Conservation (phyloP, 2,329 filamentous ascomycete species). For the Colletotrichum cereale region DNA sequence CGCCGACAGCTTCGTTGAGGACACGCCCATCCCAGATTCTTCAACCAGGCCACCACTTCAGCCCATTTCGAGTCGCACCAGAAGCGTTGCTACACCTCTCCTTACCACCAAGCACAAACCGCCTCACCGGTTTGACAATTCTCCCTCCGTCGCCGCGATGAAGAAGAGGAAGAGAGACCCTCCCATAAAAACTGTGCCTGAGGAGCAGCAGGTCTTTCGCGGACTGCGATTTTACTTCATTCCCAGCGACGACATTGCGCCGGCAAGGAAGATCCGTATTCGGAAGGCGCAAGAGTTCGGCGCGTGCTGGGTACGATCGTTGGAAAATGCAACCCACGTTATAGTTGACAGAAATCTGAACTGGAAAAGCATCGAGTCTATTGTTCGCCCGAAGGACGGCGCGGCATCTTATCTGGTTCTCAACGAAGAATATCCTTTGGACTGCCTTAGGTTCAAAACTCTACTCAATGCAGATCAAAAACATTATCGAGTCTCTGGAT, state of each 20-base stretch:
- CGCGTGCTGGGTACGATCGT: conserved; percentile 75
- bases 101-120: conserved; percentile 41
- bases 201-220: conserved; percentile 69
- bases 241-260: conserved; percentile 81
- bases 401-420: conserved; percentile 63
- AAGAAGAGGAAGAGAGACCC: conserved; percentile 62
- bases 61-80: conserved; percentile 13
- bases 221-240: conserved; percentile 80
- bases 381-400: conserved; percentile 58
- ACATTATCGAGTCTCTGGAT: conserved; percentile 71
- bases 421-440: conserved; percentile 76
- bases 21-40: conserved; percentile 48
- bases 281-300: conserved; percentile 81
- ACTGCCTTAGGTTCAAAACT: conserved; percentile 71
- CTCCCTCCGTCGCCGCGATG: conserved; percentile 43
- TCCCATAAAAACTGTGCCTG: conserved; percentile 60
- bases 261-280: conserved; percentile 77
- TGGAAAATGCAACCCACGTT: conserved; percentile 77
- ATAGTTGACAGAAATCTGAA: conserved; percentile 79
- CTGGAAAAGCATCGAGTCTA: conserved; percentile 72
- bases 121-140: conserved; percentile 21
- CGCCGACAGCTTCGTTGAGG: conserved; percentile 46
- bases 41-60: conserved; percentile 38
- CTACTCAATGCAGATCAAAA: conserved; percentile 70
- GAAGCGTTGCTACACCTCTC: conserved; percentile 49